Conservation (phyloP, 768 basidiomycete genomes). For the Trametes villosa region DNA sequence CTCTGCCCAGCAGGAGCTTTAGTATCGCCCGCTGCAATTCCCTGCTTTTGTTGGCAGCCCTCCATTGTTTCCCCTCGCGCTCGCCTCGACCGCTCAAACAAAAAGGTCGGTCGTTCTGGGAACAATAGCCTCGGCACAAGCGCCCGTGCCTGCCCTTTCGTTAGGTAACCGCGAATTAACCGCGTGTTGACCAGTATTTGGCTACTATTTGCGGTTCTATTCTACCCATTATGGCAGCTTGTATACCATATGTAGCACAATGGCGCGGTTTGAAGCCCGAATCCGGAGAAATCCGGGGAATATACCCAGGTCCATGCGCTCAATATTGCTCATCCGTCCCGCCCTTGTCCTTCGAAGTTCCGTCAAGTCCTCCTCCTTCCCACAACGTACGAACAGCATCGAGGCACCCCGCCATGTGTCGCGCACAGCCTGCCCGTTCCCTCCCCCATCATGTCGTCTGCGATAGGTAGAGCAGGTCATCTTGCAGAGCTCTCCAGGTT, state of each 20-base stretch:
- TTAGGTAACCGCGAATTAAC: conserved; percentile 10
- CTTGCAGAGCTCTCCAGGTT: too few species aligned
- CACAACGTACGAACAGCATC: too few species aligned
- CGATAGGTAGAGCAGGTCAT: too few species aligned
- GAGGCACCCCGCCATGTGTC: too few species aligned
- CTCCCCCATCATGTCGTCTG: too few species aligned
- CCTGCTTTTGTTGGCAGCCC: conserved; percentile 26
- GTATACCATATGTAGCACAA: background rate
- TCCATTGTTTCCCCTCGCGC: conserved; percentile 22
- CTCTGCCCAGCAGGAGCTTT: conserved; percentile 31
- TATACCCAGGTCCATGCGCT: background rate
- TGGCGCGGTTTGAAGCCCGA: background rate
- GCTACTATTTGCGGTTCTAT: background rate
- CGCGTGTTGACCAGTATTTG: conserved; percentile 12
- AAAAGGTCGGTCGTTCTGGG: conserved; percentile 22
- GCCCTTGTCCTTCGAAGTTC: background rate
- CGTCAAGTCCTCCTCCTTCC: too few species aligned
- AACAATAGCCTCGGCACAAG: conserved; percentile 21
- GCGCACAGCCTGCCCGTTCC: too few species aligned
- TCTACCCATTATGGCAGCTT: background rate
- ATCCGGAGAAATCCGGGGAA: background rate
- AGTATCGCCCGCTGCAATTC: conserved; percentile 19
- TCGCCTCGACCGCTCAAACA: conserved; percentile 10
- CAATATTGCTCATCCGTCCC: too few species aligned
- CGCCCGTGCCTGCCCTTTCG: conserved; percentile 9